Evolutionary conservation across 169 alveolate species (phyloP), one percentile per base, ranked within the genome.

Genomic region (Plasmodium billcollinsi): DNA sequence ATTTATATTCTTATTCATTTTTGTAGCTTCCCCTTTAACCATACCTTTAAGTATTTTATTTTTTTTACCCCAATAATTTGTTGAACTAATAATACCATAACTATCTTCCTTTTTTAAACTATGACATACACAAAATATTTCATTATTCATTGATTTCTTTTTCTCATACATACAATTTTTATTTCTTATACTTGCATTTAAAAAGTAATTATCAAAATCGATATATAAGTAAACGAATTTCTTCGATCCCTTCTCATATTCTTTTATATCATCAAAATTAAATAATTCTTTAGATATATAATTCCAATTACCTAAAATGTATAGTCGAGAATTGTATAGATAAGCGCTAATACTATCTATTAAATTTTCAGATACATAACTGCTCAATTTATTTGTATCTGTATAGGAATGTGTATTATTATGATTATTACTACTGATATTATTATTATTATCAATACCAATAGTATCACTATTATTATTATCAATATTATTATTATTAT

Each of bases 61-160:
- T 54, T 80, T 80, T 12, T 52, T 69, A 9, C 73, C 90, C 90
- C 90, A 80, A 67, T 80, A 80, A 45, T 80, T 80, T 24, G 80
- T 80, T 21, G 90, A 45, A 67, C 90, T 80, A 50, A 80, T 67
- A 15, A 80, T 52, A 1, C 90, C 73, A 80, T 67, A 80, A 80
- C 90, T 80, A 2, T 80, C 80, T 20, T 62, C 75, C 61, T 80
- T 80, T 45, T 80, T 80, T 45, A 69, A 67, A 72, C 90, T 80
- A 67, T 80, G 90, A 14, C 90, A 80, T 43, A 80, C 90, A 50
- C 90, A 80, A 20, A 80, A 50, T 24, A 80, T 80, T 67, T 54
- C 71, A 56, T 21, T 26, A 7, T 18, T 74, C 2, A 5, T 21
- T n/a, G 50, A 50, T 14, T 73, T 73, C 14, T 20, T 29, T 21